Conservation (phyloP, 768 basidiomycete species). For the Fomitopsis pulvina region DNA sequence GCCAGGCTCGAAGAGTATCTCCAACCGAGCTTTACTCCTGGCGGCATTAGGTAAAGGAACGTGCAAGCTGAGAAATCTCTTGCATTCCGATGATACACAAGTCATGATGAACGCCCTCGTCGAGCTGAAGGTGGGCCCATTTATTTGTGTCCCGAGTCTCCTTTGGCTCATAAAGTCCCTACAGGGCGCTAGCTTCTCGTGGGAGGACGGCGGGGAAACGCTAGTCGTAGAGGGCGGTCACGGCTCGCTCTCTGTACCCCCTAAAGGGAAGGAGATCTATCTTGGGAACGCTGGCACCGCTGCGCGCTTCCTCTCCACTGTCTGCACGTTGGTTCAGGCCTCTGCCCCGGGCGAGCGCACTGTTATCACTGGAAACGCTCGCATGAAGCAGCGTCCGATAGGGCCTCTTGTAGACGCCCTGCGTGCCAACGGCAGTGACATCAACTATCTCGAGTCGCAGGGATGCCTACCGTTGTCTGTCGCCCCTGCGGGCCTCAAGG, state of each 20-base stretch:
- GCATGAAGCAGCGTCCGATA: constrained; percentile 98
- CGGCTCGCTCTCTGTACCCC: constrained; percentile 73
- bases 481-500: constrained; percentile 73
- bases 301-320: constrained; percentile 93
- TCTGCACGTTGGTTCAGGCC: constrained; percentile 80
- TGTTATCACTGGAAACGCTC: constrained; percentile 91
- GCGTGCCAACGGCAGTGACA: constrained; percentile 66
- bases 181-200: constrained; percentile 86
- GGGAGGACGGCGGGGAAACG: constrained; percentile 96
- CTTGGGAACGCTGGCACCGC: constrained; percentile 98
- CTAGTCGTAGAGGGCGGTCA: constrained; percentile 86
- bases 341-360: constrained; percentile 42
- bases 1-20: constrained; percentile 94
- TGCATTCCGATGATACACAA: constrained; percentile 97
- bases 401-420: constrained; percentile 93
- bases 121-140: constrained; percentile 70
- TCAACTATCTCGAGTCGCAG: constrained; percentile 70
- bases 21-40: constrained; percentile 88
- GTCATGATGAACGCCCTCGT: constrained; percentile 97
- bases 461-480: constrained; percentile 91
- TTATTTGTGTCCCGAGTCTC: not conserved
- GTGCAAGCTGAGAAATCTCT: constrained; percentile 80
- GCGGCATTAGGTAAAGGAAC: constrained; percentile 88
- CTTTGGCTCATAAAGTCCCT: not conserved
- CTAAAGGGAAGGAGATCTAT: constrained; percentile 82